Percentiles rank a stretch among this genome's conserved stretches.
Evolutionary conservation across 164 flowering plant genomes (phyloP).

Genomic region (Santalum album): DNA sequence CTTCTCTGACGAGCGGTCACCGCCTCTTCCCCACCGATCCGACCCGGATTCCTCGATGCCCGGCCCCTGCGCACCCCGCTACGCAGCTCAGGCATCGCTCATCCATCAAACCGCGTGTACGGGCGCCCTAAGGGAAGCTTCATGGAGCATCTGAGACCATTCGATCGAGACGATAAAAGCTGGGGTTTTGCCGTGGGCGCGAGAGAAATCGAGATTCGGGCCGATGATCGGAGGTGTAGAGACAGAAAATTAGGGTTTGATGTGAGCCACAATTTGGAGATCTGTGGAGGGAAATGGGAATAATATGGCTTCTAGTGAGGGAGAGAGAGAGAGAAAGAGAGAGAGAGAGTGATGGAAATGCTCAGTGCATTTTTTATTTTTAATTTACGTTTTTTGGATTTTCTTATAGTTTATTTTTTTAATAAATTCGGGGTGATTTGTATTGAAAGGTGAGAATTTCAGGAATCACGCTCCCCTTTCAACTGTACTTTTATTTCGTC

Average conservation of each 20-base stretch:
- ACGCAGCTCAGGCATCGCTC: conserved; percentile 62
- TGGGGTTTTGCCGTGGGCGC: background rate
- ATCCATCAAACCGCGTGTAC: conserved; percentile 31
- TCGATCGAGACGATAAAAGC: background rate
- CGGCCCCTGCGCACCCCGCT: conserved; percentile 50
- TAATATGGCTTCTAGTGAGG: background rate
- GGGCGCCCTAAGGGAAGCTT: background rate
- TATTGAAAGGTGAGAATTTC: too few relatives aligned
- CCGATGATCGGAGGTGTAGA: background rate
- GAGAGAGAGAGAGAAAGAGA: background rate
- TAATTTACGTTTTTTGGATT: too few relatives aligned
- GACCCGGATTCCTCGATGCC: conserved; percentile 10
- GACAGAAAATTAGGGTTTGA: conserved; percentile 14
- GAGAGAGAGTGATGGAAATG: conserved; percentile 1
- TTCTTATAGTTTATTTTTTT: too few relatives aligned
- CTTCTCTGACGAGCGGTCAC: conserved; percentile 7
- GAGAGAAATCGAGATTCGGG: background rate
- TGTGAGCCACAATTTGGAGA: conserved; percentile 13
- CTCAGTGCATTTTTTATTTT: too few relatives aligned
- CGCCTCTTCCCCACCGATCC: conserved; percentile 7
- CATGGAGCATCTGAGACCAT: conserved; percentile 6
- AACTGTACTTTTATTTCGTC: too few relatives aligned
- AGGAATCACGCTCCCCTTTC: too few relatives aligned
- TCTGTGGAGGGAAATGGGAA: conserved; percentile 20
- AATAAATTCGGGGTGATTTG: too few relatives aligned